Evolutionary conservation across 805 yeast genomes (phyloP).

Genomic region (Jamesozyma lodderae): DNA sequence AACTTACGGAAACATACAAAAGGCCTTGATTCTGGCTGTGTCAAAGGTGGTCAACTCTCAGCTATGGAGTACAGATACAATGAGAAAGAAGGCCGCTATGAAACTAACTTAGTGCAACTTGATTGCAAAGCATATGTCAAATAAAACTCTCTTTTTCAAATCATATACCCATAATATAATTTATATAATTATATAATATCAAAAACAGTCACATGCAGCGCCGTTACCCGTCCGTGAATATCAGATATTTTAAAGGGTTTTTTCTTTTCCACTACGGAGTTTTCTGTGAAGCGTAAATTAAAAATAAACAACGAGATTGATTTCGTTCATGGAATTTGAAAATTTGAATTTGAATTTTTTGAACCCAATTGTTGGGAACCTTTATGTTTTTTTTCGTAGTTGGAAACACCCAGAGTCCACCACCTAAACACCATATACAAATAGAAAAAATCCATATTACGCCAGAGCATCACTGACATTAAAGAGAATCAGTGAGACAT

Average conservation of each 20-base stretch:
- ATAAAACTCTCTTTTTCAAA: too few species aligned
- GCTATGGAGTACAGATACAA: constrained; percentile 36
- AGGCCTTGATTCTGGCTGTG: constrained; percentile 82
- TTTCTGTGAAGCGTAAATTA: not conserved
- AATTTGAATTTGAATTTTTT: too few species aligned
- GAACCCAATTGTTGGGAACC: not conserved
- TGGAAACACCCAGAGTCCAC: constrained; percentile 4
- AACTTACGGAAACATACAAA: constrained; percentile 53
- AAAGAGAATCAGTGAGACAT: too few species aligned
- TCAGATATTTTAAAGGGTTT: too few species aligned
- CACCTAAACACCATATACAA: constrained; percentile 7
- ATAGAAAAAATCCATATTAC: not conserved
- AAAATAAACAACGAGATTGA: not conserved
- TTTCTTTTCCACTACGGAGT: too few species aligned
- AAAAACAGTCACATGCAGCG: not conserved
- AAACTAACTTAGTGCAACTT: constrained; percentile 9
- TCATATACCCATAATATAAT: too few species aligned
- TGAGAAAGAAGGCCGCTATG: constrained; percentile 6
- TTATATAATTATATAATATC: too few species aligned
- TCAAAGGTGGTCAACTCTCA: constrained; percentile 58
- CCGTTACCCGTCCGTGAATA: not conserved
- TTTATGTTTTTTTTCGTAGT: too few species aligned
- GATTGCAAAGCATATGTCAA: constrained; percentile 4
- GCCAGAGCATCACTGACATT: not conserved
- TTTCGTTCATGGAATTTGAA: too few species aligned